Evolutionary conservation across 2,329 filamentous ascomycete genomes (phyloP), one percentile per base, ranked within the genome.

Genomic region (Fusarium denticulatum): DNA sequence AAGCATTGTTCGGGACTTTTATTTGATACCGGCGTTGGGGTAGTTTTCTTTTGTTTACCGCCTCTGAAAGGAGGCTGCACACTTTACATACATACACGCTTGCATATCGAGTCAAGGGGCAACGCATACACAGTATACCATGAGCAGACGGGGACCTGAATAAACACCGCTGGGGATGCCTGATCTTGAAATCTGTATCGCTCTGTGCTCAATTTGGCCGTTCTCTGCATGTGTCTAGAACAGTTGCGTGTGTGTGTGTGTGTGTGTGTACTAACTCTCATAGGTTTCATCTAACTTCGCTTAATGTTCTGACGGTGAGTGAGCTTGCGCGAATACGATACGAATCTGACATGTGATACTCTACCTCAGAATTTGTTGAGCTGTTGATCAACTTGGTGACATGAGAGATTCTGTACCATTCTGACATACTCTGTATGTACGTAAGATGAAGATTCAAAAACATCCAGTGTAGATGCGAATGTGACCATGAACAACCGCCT

Each of bases 21-120:
- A 61, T 64, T 59, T 66, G 56, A 58, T 60, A 50, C 42, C 32
- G 76, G 73, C 73, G 76, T 77, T 77, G 63, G 67, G 71, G 59
- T 37, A 60, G 49, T 52, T 67, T 56, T 53, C 55, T 66, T 52
- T 70, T 67, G 64, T 60, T 53, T 63, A 69, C 49, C 46, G 60
- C 59, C 53, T 63, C 59, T 43, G 55, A 52, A 47, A 49, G 49
- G 65, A 52, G 69, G 65, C 42, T 30, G 28, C 47, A 69, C 59
- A 66, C 36, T 53, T 60, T 46, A 60, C 66, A 71, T 50, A 67
- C 71, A 71, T 68, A 69, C 46, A 69, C 37, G 47, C 52, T 73
- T 60, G 60, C 57, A 65, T 52, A 73, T 53, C 36, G 49, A 60
- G 42, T 68, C 65, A 59, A 50, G 50, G 52, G 55, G 59, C 43